Evolutionary conservation across 768 basidiomycete genomes (phyloP).

Genomic region (Tylopilus sp.): DNA sequence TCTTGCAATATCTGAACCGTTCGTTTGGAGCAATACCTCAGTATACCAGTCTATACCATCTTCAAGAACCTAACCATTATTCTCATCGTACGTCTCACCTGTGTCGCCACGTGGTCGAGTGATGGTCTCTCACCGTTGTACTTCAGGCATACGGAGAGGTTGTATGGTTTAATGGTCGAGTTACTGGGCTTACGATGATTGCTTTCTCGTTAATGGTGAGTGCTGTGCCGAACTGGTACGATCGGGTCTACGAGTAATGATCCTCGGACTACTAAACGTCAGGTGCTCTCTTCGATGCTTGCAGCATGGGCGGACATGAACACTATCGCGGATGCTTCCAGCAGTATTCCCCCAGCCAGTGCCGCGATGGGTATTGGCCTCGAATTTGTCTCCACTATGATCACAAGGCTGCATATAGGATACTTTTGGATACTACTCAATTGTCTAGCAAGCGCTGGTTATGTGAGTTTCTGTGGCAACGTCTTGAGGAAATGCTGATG

Average conservation of each 20-base stretch:
- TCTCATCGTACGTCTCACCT: conserved; percentile 66
- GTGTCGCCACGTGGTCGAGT: conserved; percentile 25
- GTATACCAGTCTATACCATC: conserved; percentile 97
- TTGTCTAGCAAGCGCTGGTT: conserved; percentile 85
- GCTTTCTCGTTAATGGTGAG: conserved; percentile 91
- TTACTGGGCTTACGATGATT: conserved; percentile 82
- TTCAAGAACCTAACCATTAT: conserved; percentile 99
- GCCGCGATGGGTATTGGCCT: conserved; percentile 28
- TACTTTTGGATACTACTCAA: conserved; percentile 98
- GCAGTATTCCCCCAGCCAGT: conserved; percentile 25
- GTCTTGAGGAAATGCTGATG: conserved; percentile 2
- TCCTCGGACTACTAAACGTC: not conserved
- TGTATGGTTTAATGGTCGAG: conserved; percentile 89
- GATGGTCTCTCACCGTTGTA: not conserved
- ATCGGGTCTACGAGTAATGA: not conserved
- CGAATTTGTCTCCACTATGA: conserved; percentile 40
- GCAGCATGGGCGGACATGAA: conserved; percentile 93
- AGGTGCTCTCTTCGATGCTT: conserved; percentile 91
- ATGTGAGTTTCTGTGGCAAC: conserved; percentile 50
- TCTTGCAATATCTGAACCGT: not conserved
- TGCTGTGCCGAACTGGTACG: not conserved
- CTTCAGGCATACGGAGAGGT: conserved; percentile 93
- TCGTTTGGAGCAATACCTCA: conserved; percentile 79
- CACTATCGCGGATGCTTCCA: conserved; percentile 33
- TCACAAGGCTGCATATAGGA: conserved; percentile 66